phyloP scores from a whole-genome alignment of 2,329 filamentous ascomycete genomes.

The Pseudogymnoascus sp. region DNA sequence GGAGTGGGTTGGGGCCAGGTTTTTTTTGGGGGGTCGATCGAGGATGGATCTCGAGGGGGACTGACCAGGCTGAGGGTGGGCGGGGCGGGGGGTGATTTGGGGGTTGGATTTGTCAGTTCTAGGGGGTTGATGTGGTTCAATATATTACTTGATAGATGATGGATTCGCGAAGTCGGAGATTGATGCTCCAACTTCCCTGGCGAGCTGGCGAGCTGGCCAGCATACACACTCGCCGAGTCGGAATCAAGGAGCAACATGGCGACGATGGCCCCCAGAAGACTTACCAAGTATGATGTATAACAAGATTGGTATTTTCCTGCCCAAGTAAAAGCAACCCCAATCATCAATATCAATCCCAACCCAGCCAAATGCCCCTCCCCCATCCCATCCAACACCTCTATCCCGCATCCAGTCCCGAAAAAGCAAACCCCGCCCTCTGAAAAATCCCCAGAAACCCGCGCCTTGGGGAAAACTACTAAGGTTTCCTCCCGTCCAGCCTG shows the following conservation, averaged over 20 bases:
- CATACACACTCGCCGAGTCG: neutral
- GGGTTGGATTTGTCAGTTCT: neutral
- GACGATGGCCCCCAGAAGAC: neutral
- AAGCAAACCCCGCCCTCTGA: neutral
- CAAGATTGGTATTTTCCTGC: slow-evolving; percentile 1
- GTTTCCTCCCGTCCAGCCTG: slow-evolving; percentile 12
- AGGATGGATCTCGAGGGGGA: neutral
- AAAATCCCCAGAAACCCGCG: neutral
- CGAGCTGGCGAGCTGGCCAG: no score
- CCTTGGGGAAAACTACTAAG: neutral
- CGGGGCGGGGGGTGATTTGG: neutral
- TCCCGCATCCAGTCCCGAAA: neutral
- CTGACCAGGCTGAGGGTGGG: neutral
- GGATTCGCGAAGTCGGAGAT: neutral
- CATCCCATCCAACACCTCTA: neutral
- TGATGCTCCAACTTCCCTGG: neutral
- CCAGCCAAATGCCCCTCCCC: neutral
- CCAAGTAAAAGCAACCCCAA: neutral
- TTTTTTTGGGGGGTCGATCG: neutral
- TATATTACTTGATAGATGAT: neutral
- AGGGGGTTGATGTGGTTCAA: neutral
- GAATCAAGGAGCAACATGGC: neutral
- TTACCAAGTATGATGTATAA: neutral
- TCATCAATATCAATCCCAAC: neutral
- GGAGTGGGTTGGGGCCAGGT: neutral